Evolutionary conservation across 2,329 filamentous ascomycete genomes (phyloP).

Genomic region (Nothomitra cinnamomea): DNA sequence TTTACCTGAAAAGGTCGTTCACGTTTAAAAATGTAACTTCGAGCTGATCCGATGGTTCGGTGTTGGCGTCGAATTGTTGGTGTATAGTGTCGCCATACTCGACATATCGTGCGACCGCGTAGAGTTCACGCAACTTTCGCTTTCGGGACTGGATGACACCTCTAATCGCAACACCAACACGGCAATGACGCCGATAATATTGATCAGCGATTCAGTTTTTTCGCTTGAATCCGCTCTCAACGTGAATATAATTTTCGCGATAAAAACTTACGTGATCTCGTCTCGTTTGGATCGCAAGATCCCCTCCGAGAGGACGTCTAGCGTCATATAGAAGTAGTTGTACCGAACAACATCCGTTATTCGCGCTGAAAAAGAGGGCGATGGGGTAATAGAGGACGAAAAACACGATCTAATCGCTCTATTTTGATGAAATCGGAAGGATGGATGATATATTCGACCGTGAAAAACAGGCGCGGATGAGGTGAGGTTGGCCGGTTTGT

Average conservation of each 20-base stretch:
- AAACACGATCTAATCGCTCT: slow-evolving; percentile 2
- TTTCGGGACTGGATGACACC: slow-evolving; percentile 61
- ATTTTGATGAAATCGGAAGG: slow-evolving; percentile 3
- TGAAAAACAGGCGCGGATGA: slow-evolving; percentile 5
- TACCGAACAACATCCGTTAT: slow-evolving; percentile 32
- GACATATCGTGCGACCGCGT: slow-evolving; percentile 47
- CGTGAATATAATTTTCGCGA: slow-evolving; percentile 2
- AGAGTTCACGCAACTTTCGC: slow-evolving; percentile 80
- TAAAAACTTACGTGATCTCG: slow-evolving; percentile 28
- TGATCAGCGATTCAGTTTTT: slow-evolving; percentile 21
- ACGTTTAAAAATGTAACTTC: slow-evolving; percentile 40
- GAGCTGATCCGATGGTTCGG: slow-evolving; percentile 22
- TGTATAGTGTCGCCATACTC: slow-evolving; percentile 33
- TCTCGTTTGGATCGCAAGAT: slow-evolving; percentile 31
- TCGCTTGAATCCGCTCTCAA: slow-evolving; percentile 14
- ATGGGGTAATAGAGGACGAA: slow-evolving; percentile 20
- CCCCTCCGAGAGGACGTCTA: slow-evolving; percentile 25
- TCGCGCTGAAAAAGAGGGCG: slow-evolving; percentile 26
- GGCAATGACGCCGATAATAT: slow-evolving; percentile 8
- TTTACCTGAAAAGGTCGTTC: slow-evolving; percentile 43
- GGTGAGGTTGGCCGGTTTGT: slow-evolving; percentile 3
- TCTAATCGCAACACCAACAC: slow-evolving; percentile 19
- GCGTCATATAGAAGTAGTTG: slow-evolving; percentile 27
- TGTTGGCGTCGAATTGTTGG: slow-evolving; percentile 14
- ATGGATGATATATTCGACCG: slow-evolving; percentile 3